phyloP scores from a whole-genome alignment of 306 rosid species.

The Acacia melanoxylon region DNA sequence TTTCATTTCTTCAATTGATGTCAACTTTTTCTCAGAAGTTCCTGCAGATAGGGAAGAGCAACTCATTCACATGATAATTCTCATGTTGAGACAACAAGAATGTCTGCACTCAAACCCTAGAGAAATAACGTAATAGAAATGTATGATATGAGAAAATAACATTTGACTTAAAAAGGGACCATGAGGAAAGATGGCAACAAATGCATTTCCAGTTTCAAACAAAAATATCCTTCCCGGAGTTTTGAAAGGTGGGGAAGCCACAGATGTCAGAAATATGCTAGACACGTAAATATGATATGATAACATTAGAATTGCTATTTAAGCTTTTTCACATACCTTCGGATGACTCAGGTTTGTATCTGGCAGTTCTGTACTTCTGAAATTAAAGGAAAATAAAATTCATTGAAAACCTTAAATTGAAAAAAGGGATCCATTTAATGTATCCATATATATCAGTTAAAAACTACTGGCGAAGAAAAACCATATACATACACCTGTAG shows the following conservation, averaged over 20 bases:
- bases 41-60: conserved; percentile 43
- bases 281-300: conserved; percentile 8
- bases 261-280: neutral
- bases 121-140: neutral
- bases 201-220: neutral
- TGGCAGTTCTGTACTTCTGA: conserved; percentile 70
- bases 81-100: neutral
- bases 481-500: conserved; percentile 69
- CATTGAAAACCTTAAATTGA: neutral
- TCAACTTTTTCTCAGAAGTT: conserved; percentile 38
- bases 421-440: conserved; percentile 3
- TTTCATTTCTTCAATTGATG: conserved; percentile 49
- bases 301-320: conserved; percentile 31
- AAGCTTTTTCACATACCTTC: conserved; percentile 50
- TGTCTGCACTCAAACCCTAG: conserved; percentile 22
- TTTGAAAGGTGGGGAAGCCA: neutral
- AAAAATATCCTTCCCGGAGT: neutral
- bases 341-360: conserved; percentile 69
- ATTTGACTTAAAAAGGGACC: conserved; percentile 1
- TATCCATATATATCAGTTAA: conserved; percentile 9
- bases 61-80: conserved; percentile 17
- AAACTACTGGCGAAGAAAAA: neutral
- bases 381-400: conserved; percentile 16
- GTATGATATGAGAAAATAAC: neutral
- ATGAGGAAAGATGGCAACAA: neutral